Conservation (phyloP, 176 grass and related monocot species). For the Bromus sterilis region DNA sequence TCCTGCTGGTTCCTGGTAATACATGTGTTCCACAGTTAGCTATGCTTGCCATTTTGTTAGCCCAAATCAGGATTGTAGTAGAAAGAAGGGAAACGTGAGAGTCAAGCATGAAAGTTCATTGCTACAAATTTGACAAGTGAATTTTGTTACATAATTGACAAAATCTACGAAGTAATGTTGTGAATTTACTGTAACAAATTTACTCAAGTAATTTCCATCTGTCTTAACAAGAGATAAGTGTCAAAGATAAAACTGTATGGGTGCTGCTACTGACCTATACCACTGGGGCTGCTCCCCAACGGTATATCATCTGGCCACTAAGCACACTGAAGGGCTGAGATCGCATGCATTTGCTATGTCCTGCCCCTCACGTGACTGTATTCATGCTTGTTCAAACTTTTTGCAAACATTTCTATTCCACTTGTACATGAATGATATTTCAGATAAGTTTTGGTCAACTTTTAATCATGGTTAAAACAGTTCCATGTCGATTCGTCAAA, state of each 20-base stretch:
- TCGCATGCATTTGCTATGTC: neutral
- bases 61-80: neutral
- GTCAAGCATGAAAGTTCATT: neutral
- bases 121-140: neutral
- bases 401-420: neutral
- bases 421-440: neutral
- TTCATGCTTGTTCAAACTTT: neutral
- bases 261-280: neutral
- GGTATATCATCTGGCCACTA: neutral
- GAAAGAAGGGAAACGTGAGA: neutral
- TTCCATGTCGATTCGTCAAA: neutral
- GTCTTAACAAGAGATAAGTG: neutral
- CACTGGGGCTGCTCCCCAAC: neutral
- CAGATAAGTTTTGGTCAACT: neutral
- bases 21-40: constrained; percentile 10
- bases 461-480: neutral
- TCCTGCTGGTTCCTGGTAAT: constrained; percentile 93
- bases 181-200: neutral
- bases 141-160: constrained; percentile 8
- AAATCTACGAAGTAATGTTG: neutral
- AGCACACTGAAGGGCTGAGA: neutral
- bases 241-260: neutral
- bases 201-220: neutral
- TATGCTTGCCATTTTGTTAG: neutral
- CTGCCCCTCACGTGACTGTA: neutral